Base-by-base conservation (phyloP, 345 rosid genomes). In the Cardamine occulta region DNA sequence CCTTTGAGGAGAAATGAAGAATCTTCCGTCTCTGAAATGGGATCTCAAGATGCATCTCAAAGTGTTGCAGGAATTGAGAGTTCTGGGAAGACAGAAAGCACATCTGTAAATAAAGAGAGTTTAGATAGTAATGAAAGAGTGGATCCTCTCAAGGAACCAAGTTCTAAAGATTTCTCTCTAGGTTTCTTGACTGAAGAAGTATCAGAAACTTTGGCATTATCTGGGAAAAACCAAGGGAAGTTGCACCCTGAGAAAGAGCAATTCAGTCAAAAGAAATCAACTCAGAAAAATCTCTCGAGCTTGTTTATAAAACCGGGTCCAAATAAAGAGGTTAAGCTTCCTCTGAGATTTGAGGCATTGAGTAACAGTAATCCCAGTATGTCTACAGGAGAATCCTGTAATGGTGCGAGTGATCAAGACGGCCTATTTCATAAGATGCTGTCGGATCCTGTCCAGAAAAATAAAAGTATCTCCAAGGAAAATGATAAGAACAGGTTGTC, bases 41-140 rank as follows among this genome's bases (percentile, higher is more conserved):
- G n/a, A n/a, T n/a, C n/a, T n/a, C n/a, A n/a, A n/a, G n/a, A n/a
- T n/a, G 45, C 37, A 57, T 42, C 80, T 70, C 68, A 53, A 52
- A 63, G 53, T 68, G 42, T 67, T 62, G 47, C 31, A 4, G 40
- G 13, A 24, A 34, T 10, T 59, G 47, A 53, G 72, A 10, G 45
- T 52, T 40, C 63, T 26, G 26, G 10, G 47, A 10, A 12, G 57
- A 59, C 23, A 29, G 71, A 54, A 73, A 68, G 57, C 21, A 14
- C 49, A 24, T 26, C 59, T 63, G 23, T 37, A 69, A 40, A 68
- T 8, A 42, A 39, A 45, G 53, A 61, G 55, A 51, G 47, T 28
- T 47, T 74, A 24, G n/a, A n/a, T n/a, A n/a, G n/a, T n/a, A n/a
- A n/a, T n/a, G 47, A 19, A 56, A 48, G 42, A 65, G 64, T 65